Base-by-base conservation (phyloP, 306 rosid genomes). In the Cicer cuneatum region DNA sequence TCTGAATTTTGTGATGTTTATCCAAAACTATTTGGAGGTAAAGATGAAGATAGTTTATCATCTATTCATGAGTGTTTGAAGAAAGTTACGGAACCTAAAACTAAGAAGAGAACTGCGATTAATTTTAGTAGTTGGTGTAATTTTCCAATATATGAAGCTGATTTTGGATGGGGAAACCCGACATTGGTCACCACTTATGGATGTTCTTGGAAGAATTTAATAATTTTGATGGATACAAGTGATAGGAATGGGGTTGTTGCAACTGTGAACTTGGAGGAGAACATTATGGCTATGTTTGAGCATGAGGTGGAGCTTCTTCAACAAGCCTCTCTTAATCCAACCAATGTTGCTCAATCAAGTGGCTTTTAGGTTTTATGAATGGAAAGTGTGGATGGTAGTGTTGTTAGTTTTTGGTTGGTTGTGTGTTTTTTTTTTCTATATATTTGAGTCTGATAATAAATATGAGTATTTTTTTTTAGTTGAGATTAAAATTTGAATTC, bases 131-230 rank as follows among this genome's bases (percentile, higher is more conserved):
- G 87, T 19, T 83, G 82, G 89, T 86, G 87, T 12, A 61, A 67
- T 38, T 48, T 80, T 16, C 74, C 74, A 9, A n/a, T 46, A 16
- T 86, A 80, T 3, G 82, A 80, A 62, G 69, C 60, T 0, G 82
- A 83, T 63, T 86, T 86, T 61, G 89, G 89, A 16, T 83, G 86
- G 87, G 87, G 81, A 7, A 78, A 81, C 12, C 90, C 90, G 6
- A 35, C 43, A 13, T 83, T 87, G 90, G 83, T 66, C 49, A 71
- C 59, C 2, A 53, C 13, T 53, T 58, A 11, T 10, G 15, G 62
- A 7, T 46, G 49, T 6, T 49, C 57, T 0, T 14, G 2, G 61
- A 78, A 9, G 63, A 79, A 85, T 61, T 5, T 5, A 0, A 2
- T 82, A 0, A 3, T 78, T 41, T 67, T 88, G 71, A 76, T 83